Percentiles rank a stretch among this genome's conserved stretches.
Conservation (phyloP, 108 stramenopile genomes). For the Schizochytrium sp. region DNA sequence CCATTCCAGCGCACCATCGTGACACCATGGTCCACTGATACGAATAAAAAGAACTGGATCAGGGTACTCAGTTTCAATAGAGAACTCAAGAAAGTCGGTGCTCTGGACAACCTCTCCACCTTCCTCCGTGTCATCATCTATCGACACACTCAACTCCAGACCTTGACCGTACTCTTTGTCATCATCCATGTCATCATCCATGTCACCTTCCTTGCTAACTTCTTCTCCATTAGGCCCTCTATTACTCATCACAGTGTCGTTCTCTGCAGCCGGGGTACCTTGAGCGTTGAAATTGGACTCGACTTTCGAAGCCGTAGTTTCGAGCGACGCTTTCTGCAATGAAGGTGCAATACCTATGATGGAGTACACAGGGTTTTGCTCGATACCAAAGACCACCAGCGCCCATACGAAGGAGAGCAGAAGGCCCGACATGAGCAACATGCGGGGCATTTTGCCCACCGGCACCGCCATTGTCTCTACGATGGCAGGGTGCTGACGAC, state of each 20-base stretch:
- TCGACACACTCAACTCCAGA: background rate
- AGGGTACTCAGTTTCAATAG: background rate
- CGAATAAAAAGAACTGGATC: background rate
- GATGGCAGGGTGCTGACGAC: background rate
- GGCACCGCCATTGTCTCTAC: background rate
- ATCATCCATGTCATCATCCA: background rate
- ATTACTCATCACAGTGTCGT: too few relatives aligned
- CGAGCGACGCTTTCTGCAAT: background rate
- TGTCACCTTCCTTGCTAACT: background rate
- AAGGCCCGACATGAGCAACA: background rate
- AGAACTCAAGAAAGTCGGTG: background rate
- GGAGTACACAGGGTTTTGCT: background rate
- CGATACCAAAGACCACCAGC: background rate
- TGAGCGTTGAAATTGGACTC: too few relatives aligned
- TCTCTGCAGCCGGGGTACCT: too few relatives aligned
- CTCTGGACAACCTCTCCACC: background rate
- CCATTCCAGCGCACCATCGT: background rate
- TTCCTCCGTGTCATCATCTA: background rate
- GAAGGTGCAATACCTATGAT: background rate
- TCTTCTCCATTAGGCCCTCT: background rate
- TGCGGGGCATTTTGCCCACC: background rate
- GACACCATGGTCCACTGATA: background rate
- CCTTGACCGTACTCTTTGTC: background rate
- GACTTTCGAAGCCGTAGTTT: background rate
- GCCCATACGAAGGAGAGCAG: slow-evolving; percentile 1